These are phyloP conservation scores for Vigna reflexopilosa DNA, from an alignment of 306 rosid genomes.

Conservation along the genomic window DNA sequence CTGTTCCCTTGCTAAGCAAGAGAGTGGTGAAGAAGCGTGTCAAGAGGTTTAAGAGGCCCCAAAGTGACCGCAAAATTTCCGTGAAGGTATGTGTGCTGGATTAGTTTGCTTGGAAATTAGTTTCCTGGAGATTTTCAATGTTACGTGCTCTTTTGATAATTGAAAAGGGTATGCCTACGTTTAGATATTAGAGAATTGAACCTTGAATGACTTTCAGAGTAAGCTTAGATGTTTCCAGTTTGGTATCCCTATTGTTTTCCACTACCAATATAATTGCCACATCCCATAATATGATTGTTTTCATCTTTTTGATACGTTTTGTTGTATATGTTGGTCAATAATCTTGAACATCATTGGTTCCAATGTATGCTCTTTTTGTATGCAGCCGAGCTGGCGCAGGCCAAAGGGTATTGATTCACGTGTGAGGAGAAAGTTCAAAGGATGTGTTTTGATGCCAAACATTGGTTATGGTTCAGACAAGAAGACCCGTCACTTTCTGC, in stretches of 20 bases:
- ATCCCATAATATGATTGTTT: not conserved
- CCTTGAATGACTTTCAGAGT: not conserved
- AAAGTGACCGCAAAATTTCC: conserved; percentile 79
- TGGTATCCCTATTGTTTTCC: not conserved
- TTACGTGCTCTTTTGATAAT: not conserved
- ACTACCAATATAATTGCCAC: not conserved
- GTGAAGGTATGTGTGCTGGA: conserved; percentile 64
- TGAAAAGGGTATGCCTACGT: not conserved
- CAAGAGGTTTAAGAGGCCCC: conserved; percentile 80
- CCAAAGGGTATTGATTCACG: conserved; percentile 68
- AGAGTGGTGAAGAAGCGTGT: conserved; percentile 80
- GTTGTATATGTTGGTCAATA: not conserved
- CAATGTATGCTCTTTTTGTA: not conserved
- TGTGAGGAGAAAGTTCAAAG: conserved; percentile 5
- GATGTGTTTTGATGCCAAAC: conserved; percentile 6
- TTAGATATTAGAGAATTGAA: not conserved
- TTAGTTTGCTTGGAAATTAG: not conserved
- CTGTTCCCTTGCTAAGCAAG: conserved; percentile 74
- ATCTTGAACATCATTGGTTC: not conserved
- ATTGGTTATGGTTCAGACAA: conserved; percentile 7
- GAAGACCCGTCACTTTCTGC: conserved; percentile 56
- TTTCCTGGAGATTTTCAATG: not conserved
- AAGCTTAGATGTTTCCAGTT: not conserved
- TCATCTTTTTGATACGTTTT: not conserved
- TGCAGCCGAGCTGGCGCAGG: conserved; percentile 73